Conservation (phyloP, 768 basidiomycete genomes). For the Calocybe indica region DNA sequence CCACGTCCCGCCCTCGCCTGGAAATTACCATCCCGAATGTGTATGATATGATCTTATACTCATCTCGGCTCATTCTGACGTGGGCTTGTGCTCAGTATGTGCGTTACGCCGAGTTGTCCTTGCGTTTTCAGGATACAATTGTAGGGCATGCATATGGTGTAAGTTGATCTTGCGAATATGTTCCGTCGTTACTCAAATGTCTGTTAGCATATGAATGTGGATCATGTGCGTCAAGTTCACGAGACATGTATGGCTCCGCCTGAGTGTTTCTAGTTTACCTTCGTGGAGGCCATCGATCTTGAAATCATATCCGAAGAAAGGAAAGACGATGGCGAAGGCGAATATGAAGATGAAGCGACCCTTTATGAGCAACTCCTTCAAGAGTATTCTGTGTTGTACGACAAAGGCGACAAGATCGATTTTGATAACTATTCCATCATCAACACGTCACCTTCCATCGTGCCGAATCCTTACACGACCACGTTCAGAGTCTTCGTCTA, state of each 20-base stretch:
- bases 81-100: slow-evolving; percentile 37
- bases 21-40: slow-evolving; percentile 82
- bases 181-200: slow-evolving; percentile 20
- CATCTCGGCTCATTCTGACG: slow-evolving; percentile 7
- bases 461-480: slow-evolving; percentile 85
- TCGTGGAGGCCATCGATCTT: slow-evolving; percentile 50
- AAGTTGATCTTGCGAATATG: slow-evolving; percentile 26
- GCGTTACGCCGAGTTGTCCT: slow-evolving; percentile 67
- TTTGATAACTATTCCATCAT: slow-evolving; percentile 67
- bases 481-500: slow-evolving; percentile 78
- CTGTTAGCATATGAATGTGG: slow-evolving; percentile 74
- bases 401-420: slow-evolving; percentile 40
- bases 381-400: slow-evolving; percentile 63
- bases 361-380: slow-evolving; percentile 54
- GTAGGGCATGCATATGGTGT: slow-evolving; percentile 83
- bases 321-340: slow-evolving; percentile 19
- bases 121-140: slow-evolving; percentile 84
- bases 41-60: slow-evolving; percentile 36
- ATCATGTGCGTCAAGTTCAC: slow-evolving; percentile 44
- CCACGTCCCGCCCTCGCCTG: slow-evolving; percentile 80
- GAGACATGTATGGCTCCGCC: slow-evolving; percentile 5
- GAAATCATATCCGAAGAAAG: slow-evolving; percentile 28
- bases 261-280: slow-evolving; percentile 39
- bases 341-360: not conserved
- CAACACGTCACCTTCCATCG: slow-evolving; percentile 76